Evolutionary conservation across 331 rosid genomes (phyloP).

Genomic region (Quercus phellos): DNA sequence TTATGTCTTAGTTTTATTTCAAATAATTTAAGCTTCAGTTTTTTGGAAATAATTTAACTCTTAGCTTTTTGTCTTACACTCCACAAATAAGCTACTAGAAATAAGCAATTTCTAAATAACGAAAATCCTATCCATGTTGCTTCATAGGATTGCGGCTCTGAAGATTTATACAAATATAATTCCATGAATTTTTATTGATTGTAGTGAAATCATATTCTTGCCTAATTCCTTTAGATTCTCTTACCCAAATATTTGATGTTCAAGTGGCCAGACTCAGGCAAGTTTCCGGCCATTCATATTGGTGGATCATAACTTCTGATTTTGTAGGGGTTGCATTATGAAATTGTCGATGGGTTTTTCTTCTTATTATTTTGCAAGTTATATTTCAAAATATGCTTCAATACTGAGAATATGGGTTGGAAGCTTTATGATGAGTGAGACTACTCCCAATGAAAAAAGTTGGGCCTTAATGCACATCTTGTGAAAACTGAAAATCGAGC

Average conservation of each 20-base stretch:
- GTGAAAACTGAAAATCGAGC: neutral
- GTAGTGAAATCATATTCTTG: neutral
- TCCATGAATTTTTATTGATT: neutral
- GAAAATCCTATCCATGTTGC: neutral
- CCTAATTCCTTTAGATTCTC: neutral
- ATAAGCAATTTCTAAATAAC: no score
- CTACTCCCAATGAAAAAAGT: neutral
- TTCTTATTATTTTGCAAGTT: neutral
- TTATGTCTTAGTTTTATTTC: no score
- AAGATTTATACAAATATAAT: neutral
- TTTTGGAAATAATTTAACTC: no score
- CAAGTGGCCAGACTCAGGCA: neutral
- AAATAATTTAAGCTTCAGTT: no score
- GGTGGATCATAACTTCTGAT: neutral
- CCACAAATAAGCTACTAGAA: no score
- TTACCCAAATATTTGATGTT: neutral
- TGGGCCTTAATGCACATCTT: neutral
- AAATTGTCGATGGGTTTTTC: neutral
- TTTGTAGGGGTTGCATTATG: neutral
- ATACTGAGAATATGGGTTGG: neutral
- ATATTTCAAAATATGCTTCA: neutral
- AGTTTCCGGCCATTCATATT: neutral
- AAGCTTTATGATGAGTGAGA: neutral
- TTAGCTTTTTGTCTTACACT: no score
- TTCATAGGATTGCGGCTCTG: conserved; percentile 6